phyloP scores from a whole-genome alignment of 768 basidiomycete species.

The Epithele typhae region DNA sequence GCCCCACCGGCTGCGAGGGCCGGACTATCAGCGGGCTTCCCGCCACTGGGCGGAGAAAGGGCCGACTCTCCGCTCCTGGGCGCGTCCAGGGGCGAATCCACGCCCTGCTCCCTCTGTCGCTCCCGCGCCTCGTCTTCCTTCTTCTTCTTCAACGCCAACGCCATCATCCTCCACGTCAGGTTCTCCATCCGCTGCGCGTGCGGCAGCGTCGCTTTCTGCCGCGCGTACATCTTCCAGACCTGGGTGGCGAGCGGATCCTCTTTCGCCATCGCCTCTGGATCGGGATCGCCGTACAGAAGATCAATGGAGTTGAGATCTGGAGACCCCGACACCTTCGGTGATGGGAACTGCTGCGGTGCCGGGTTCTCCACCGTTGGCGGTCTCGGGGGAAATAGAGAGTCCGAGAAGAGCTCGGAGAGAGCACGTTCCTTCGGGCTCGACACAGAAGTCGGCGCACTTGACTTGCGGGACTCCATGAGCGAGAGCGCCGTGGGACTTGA shows the following conservation, averaged over 20 bases:
- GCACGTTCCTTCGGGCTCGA: constrained; percentile 25
- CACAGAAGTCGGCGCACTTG: constrained; percentile 25
- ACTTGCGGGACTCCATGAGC: constrained; percentile 21
- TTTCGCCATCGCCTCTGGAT: constrained; percentile 65
- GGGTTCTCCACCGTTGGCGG: constrained; percentile 34
- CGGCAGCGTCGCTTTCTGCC: constrained; percentile 83
- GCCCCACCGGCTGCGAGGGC: constrained; percentile 3
- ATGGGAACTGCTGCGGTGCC: constrained; percentile 51
- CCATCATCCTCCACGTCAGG: constrained; percentile 98
- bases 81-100: constrained; percentile 13
- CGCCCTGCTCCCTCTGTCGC: constrained; percentile 20
- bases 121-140: constrained; percentile 61
- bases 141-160: constrained; percentile 87
- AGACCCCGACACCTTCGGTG: constrained; percentile 63
- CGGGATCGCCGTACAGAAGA: constrained; percentile 39
- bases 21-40: constrained; percentile 5
- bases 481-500: constrained; percentile 27
- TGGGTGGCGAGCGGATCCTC: constrained; percentile 93
- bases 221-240: constrained; percentile 95
- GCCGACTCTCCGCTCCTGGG: constrained; percentile 1
- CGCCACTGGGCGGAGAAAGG: neutral
- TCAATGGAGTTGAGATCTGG: constrained; percentile 53
- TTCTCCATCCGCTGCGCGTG: constrained; percentile 98
- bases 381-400: constrained; percentile 53
- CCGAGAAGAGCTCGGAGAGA: constrained; percentile 51